phyloP scores from a whole-genome alignment of 371 early-diverging fungal genomes.

The Actinomortierella wolfii region DNA sequence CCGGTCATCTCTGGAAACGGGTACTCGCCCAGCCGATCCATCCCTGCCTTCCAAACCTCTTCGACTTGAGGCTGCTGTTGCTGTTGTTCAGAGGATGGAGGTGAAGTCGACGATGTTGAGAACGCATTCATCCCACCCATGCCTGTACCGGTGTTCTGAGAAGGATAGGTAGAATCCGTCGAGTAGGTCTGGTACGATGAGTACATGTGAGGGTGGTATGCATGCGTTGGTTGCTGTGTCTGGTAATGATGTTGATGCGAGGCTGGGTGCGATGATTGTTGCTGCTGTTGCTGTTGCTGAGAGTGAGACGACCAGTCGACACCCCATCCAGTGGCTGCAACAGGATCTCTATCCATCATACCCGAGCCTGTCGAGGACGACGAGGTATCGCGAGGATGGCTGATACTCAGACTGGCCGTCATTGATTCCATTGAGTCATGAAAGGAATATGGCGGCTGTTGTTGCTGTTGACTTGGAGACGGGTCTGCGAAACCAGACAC shows the following conservation, averaged over 20 bases:
- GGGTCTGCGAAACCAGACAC: neutral
- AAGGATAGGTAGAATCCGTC: constrained; percentile 1
- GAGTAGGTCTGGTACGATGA: neutral
- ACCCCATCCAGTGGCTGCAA: constrained; percentile 4
- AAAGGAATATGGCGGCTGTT: neutral
- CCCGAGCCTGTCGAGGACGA: neutral
- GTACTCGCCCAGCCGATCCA: constrained; percentile 12
- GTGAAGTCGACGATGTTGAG: too few relatives aligned
- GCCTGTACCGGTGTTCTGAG: neutral
- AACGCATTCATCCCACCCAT: too few relatives aligned
- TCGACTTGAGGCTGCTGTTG: too few relatives aligned
- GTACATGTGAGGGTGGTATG: neutral
- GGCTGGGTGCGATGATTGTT: constrained; percentile 8
- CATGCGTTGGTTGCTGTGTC: constrained; percentile 5
- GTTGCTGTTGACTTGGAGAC: constrained; percentile 7
- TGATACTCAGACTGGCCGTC: constrained; percentile 23
- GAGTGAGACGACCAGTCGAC: constrained; percentile 29
- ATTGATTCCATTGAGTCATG: constrained; percentile 24
- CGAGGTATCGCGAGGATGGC: constrained; percentile 5
- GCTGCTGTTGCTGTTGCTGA: constrained; percentile 24
- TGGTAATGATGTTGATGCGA: neutral
- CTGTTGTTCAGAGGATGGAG: too few relatives aligned
- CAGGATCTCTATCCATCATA: neutral
- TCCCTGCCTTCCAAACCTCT: too few relatives aligned
- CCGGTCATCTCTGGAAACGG: constrained; percentile 30